phyloP scores from a whole-genome alignment of 257 asterid species.

The Paulownia fortunei region DNA sequence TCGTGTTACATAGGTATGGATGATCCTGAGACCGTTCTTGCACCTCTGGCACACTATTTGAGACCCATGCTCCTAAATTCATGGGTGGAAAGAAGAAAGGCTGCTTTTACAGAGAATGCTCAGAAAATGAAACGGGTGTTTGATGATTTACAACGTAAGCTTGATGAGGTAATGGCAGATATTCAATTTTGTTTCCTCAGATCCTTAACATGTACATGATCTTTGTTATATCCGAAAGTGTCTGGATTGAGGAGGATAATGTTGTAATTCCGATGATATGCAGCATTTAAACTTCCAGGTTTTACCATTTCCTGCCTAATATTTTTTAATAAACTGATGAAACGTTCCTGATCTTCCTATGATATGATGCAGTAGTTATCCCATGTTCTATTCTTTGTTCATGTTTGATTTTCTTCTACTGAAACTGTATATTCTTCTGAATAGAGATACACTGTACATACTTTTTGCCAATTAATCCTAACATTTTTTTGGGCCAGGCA shows the following conservation, averaged over 20 bases:
- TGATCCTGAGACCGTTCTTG: conserved; percentile 80
- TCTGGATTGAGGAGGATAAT: conserved; percentile 18
- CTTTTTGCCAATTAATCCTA: conserved; percentile 27
- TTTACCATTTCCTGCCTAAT: conserved; percentile 12
- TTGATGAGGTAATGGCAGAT: conserved; percentile 79
- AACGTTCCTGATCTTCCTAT: conserved; percentile 18
- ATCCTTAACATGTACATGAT: background rate
- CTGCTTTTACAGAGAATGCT: conserved; percentile 81
- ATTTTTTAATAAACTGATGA: conserved; percentile 17
- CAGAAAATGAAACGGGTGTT: conserved; percentile 79
- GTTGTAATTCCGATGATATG: conserved; percentile 4
- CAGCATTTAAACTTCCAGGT: background rate
- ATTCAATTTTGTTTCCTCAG: conserved; percentile 30
- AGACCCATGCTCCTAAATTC: conserved; percentile 90
- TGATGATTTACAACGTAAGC: conserved; percentile 82
- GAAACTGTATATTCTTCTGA: conserved; percentile 17
- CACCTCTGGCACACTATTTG: conserved; percentile 77
- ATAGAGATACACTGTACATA: background rate
- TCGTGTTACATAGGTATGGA: conserved; percentile 54
- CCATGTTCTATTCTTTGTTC: conserved; percentile 22
- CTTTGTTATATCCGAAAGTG: conserved; percentile 26
- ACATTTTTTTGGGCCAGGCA: conserved; percentile 54
- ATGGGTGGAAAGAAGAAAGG: conserved; percentile 84
- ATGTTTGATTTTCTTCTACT: conserved; percentile 19
- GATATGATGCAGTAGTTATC: conserved; percentile 14